Evolutionary conservation across 192 early-diverging fungal genomes (phyloP), one percentile per base, ranked within the genome.

Genomic region (Jimgerdemannia flammicorona): DNA sequence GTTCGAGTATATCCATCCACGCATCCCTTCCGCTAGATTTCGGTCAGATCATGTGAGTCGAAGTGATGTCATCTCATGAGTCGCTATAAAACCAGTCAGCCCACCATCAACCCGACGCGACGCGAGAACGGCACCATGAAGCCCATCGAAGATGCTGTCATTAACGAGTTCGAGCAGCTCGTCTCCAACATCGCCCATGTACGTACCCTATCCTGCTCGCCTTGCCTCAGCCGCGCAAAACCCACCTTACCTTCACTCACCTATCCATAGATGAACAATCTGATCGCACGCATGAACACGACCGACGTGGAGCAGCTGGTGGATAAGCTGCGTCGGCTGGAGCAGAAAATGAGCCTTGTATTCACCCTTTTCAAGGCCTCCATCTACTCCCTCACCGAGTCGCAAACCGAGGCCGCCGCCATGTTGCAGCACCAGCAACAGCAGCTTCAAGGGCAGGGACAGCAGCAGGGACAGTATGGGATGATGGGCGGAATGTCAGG

Each of bases 361-460:
- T 83, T 77, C 43, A 80, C 78, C n/a, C 70, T 83, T 18, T 83
- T 83, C 44, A 74, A 80, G 40, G 81, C 81, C 29, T 83, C 81
- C 39, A 69, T 83, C 43, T 83, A 79, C 43, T 76, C 81, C 3
- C 64, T 77, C n/a, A 74, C 67, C 64, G 70, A 74, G 64, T 72
- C 69, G 54, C 72, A 78, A 70, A 59, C 49, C 0, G 49, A 59
- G 49, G 49, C 49, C 49, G 49, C 49, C 14, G 49, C 49, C 49
- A 6, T 59, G 8, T 10, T 59, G 2, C 49, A 59, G 14, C 49
- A 2, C 8, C 49, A 59, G 49, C 49, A 59, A 59, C 49, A 59
- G 49, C 49, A 59, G 29, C 29, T 29, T 29, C 29, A 29, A 6
- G 67, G 40, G 19, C 67, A 68, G 40, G 67, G 40, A 68, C 6